These are phyloP conservation scores for Apiotrichum mycotoxinovorans DNA, from an alignment of 1,284 basidiomycete species.

Conservation along the genomic window DNA sequence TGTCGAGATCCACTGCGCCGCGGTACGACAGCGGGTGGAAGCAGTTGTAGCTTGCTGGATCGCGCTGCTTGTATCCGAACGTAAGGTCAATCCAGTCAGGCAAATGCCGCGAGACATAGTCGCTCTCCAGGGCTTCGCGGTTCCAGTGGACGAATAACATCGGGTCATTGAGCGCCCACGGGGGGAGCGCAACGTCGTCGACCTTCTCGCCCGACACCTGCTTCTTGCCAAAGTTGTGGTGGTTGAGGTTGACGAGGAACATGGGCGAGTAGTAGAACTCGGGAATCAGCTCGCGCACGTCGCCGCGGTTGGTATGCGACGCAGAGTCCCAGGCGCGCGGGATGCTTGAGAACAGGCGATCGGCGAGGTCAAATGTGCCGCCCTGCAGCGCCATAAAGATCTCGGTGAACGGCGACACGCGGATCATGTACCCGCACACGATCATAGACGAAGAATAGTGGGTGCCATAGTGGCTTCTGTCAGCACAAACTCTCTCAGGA, in stretches of 20 bases:
- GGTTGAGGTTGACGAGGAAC: conserved; percentile 55
- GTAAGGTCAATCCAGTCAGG: conserved; percentile 91
- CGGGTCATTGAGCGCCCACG: conserved; percentile 84
- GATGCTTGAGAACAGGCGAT: conserved; percentile 82
- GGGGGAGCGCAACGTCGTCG: conserved; percentile 82
- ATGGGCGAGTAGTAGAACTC: conserved; percentile 69
- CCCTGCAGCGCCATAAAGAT: conserved; percentile 76
- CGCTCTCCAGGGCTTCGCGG: conserved; percentile 82
- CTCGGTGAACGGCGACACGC: conserved; percentile 81
- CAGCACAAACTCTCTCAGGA: neutral
- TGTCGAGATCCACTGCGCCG: conserved; percentile 81
- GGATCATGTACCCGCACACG: conserved; percentile 89
- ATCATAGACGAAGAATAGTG: conserved; percentile 97
- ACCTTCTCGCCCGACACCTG: conserved; percentile 78
- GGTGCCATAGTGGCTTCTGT: conserved; percentile 69
- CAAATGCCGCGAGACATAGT: conserved; percentile 79
- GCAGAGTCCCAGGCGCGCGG: conserved; percentile 79
- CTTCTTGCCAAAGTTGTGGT: conserved; percentile 78
- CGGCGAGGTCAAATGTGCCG: conserved; percentile 94
- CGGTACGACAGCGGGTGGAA: conserved; percentile 95
- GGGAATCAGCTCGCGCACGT: conserved; percentile 90
- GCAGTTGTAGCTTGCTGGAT: conserved; percentile 72
- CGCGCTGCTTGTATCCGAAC: conserved; percentile 74
- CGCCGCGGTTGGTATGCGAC: conserved; percentile 78
- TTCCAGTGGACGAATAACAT: conserved; percentile 78